A percentile compares a stretch with the other conserved stretches of the same genome.
Conservation (phyloP, 306 rosid species). For the Cicer judaicum region DNA sequence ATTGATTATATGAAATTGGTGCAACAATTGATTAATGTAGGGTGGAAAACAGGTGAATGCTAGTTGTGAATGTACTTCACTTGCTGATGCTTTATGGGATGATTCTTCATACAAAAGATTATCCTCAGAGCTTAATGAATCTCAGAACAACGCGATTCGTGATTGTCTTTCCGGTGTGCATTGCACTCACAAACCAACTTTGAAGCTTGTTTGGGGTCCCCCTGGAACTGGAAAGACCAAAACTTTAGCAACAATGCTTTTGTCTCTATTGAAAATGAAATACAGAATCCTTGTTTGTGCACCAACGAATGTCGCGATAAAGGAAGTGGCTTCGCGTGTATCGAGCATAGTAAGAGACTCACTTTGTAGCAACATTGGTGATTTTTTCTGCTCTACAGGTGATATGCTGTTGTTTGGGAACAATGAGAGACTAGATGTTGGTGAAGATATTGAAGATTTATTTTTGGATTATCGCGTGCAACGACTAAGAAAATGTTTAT, state of each 20-base stretch:
- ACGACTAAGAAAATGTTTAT: background rate
- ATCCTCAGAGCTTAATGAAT: constrained; percentile 48
- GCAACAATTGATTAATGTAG: constrained; percentile 5
- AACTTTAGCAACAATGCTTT: constrained; percentile 53
- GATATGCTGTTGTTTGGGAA: constrained; percentile 8
- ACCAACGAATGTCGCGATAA: constrained; percentile 37
- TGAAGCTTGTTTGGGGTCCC: constrained; percentile 80
- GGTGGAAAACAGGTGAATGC: constrained; percentile 44
- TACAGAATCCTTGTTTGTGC: constrained; percentile 63
- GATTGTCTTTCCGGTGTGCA: constrained; percentile 49
- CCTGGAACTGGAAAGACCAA: constrained; percentile 85
- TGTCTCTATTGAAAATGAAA: constrained; percentile 48
- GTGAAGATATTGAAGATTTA: background rate
- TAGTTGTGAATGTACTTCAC: constrained; percentile 21
- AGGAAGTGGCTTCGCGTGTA: constrained; percentile 12
- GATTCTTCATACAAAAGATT: constrained; percentile 12
- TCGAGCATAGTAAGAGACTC: background rate
- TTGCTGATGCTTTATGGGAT: background rate
- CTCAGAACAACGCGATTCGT: constrained; percentile 58
- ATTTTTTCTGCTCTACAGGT: background rate
- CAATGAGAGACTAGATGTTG: background rate
- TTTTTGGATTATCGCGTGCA: background rate
- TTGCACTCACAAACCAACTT: constrained; percentile 33
- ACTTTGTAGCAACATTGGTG: background rate
- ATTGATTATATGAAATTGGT: background rate